Percentiles rank a stretch among this genome's conserved stretches.
These are phyloP conservation scores for Vigna mungo DNA, from an alignment of 306 rosid species.

Conservation along the genomic window DNA sequence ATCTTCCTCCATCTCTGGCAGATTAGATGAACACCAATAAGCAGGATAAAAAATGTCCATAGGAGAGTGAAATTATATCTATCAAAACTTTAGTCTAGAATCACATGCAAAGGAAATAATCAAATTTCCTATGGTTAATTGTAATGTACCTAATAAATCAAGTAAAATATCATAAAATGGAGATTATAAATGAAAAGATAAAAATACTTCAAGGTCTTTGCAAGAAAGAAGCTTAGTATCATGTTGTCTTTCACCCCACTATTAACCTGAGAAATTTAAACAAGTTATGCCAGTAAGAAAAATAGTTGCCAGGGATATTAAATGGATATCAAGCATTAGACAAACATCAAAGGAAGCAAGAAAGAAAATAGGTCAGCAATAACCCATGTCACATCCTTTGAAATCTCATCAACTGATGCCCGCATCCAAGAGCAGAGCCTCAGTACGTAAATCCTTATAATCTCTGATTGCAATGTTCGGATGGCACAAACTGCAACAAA, in stretches of 20 bases:
- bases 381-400: too few species aligned
- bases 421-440: slow-evolving; percentile 99
- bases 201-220: neutral
- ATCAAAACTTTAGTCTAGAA: slow-evolving; percentile 88
- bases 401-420: too few species aligned
- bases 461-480: slow-evolving; percentile 75
- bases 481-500: slow-evolving; percentile 67
- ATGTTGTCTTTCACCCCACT: too few species aligned
- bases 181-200: slow-evolving; percentile 27
- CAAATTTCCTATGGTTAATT: slow-evolving; percentile 38
- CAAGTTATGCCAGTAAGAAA: too few species aligned
- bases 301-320: too few species aligned
- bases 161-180: slow-evolving; percentile 38
- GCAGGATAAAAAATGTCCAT: slow-evolving; percentile 78
- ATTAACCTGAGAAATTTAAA: too few species aligned
- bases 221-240: too few species aligned
- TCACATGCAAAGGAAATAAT: slow-evolving; percentile 54
- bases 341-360: too few species aligned
- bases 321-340: too few species aligned
- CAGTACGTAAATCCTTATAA: slow-evolving; percentile 78
- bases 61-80: slow-evolving; percentile 82
- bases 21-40: slow-evolving; percentile 90
- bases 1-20: slow-evolving; percentile 78
- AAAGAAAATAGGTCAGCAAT: slow-evolving; percentile 41
- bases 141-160: slow-evolving; percentile 41